These are phyloP conservation scores for Fusarium sp. DNA, from an alignment of 2,329 filamentous ascomycete genomes.

Conservation along the genomic window DNA sequence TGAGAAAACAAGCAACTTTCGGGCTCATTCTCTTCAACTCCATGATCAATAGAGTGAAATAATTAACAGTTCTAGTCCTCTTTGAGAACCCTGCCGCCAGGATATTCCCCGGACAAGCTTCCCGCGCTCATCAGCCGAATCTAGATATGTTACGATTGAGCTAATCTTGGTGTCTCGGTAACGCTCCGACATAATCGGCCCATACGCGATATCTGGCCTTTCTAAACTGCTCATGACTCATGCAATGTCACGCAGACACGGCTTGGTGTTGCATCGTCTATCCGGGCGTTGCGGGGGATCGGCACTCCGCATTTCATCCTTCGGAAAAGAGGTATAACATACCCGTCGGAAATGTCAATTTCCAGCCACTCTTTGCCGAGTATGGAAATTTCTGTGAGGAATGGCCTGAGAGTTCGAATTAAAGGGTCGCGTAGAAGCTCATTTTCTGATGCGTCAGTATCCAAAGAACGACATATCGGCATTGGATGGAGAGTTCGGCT, in stretches of 20 bases:
- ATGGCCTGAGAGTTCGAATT: not conserved
- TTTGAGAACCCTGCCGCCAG: not conserved
- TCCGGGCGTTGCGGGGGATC: slow-evolving; percentile 21
- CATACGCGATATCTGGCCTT: not conserved
- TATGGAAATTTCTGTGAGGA: slow-evolving; percentile 11
- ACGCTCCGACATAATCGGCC: not conserved
- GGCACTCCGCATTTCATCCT: not conserved
- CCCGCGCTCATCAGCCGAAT: not conserved
- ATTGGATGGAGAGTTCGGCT: not conserved
- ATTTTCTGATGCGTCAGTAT: not conserved
- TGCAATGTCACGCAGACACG: not conserved
- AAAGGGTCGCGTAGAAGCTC: not conserved
- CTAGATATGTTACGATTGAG: not conserved
- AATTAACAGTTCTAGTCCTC: not conserved
- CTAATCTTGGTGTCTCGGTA: not conserved
- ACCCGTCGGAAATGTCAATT: not conserved
- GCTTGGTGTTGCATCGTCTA: not conserved
- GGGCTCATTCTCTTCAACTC: not conserved
- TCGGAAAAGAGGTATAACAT: slow-evolving; percentile 18
- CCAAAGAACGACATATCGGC: not conserved
- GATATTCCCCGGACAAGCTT: not conserved
- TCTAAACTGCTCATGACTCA: not conserved
- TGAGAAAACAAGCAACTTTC: not conserved
- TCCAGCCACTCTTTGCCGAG: not conserved
- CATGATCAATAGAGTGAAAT: not conserved